Percentiles rank a stretch among this genome's conserved stretches.
Evolutionary conservation across 495 filamentous ascomycete species (phyloP).

Genomic region (Xylaria curta): DNA sequence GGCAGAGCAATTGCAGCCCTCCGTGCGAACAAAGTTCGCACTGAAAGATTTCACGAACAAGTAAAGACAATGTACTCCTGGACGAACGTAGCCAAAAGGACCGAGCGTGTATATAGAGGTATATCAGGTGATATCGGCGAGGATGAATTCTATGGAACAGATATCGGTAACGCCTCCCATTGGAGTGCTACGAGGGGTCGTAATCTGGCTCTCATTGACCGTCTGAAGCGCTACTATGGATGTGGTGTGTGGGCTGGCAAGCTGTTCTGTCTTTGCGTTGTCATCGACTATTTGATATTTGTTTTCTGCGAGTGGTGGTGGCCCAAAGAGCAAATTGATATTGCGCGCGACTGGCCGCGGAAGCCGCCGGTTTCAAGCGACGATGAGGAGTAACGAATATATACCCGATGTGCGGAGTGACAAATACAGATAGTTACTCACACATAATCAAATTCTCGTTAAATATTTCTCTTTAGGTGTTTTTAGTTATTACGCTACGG

Average conservation of each 20-base stretch:
- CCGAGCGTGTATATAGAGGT: conserved; percentile 92
- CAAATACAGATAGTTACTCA: neutral
- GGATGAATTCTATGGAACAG: conserved; percentile 85
- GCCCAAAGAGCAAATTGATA: conserved; percentile 83
- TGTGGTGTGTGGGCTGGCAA: conserved; percentile 99
- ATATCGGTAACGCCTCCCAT: conserved; percentile 68
- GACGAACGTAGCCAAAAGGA: conserved; percentile 91
- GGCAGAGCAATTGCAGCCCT: conserved; percentile 80
- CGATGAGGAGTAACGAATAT: conserved; percentile 30
- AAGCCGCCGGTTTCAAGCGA: conserved; percentile 54
- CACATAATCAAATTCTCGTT: neutral
- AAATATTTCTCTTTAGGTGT: neutral
- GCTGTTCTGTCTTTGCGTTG: conserved; percentile 90
- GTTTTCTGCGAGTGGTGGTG: conserved; percentile 86
- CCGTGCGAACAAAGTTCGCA: conserved; percentile 82
- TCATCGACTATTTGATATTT: conserved; percentile 91
- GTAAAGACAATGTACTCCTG: conserved; percentile 98
- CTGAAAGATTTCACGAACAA: conserved; percentile 93
- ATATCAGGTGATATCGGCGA: conserved; percentile 84
- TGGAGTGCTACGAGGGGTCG: conserved; percentile 78
- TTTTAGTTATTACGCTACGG: neutral
- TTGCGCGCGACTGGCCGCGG: conserved; percentile 88
- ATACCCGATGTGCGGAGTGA: neutral
- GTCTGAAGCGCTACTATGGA: conserved; percentile 96
- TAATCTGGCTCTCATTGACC: conserved; percentile 90